phyloP scores from a whole-genome alignment of 129 eudicot genomes.

The Centrapalus pauciflorus region DNA sequence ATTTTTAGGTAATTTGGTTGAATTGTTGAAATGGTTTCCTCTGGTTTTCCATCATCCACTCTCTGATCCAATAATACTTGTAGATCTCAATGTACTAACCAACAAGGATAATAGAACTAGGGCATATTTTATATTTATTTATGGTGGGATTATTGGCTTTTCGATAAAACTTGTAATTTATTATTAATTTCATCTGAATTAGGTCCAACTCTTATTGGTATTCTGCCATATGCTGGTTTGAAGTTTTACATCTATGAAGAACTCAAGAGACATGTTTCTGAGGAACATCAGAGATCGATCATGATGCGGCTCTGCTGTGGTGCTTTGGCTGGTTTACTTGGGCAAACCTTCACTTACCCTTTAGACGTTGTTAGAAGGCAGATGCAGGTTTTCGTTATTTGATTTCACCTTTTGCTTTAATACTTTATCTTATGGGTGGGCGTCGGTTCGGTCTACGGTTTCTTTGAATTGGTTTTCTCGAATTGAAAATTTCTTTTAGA shows the following conservation, averaged over 20 bases:
- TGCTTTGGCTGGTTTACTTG: conserved; percentile 94
- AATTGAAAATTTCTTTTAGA: too few relatives aligned
- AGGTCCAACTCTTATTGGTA: conserved; percentile 98
- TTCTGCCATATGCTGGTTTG: conserved; percentile 94
- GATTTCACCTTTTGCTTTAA: neutral
- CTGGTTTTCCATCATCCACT: too few relatives aligned
- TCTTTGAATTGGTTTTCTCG: too few relatives aligned
- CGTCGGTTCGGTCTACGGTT: too few relatives aligned
- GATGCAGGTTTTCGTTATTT: conserved; percentile 69
- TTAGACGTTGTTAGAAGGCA: conserved; percentile 96
- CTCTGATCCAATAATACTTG: too few relatives aligned
- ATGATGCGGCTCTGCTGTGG: conserved; percentile 82
- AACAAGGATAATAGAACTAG: too few relatives aligned
- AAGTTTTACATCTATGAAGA: conserved; percentile 92
- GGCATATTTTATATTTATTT: neutral
- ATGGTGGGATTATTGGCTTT: too few relatives aligned
- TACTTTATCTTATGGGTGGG: too few relatives aligned
- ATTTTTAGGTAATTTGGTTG: too few relatives aligned
- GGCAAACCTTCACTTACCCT: conserved; percentile 95
- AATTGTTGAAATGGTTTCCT: too few relatives aligned
- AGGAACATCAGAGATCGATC: conserved; percentile 80
- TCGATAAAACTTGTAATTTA: too few relatives aligned
- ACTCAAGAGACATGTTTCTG: conserved; percentile 83
- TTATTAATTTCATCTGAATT: neutral
- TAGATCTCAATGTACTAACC: too few relatives aligned